Percentiles rank a stretch among this genome's conserved stretches.
Evolutionary conservation across 768 basidiomycete genomes (phyloP).

Genomic region (Leucosporidium yakuticum): DNA sequence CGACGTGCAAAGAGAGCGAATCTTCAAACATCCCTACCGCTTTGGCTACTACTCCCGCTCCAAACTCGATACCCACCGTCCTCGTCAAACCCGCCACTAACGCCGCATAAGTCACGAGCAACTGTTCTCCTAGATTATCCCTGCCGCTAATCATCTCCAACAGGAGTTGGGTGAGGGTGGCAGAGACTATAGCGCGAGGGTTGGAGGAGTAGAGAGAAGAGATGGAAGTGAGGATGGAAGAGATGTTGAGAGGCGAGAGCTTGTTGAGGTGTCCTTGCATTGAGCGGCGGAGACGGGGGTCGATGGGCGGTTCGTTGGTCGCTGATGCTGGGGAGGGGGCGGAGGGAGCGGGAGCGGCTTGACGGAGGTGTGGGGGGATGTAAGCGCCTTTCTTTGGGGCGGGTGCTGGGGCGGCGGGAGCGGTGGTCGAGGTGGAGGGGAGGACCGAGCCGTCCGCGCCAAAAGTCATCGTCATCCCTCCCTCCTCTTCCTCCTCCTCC

Average conservation of each 20-base stretch:
- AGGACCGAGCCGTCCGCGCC: not conserved
- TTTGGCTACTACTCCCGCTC: constrained; percentile 21
- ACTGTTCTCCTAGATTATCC: constrained; percentile 36
- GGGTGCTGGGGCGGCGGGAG: not conserved
- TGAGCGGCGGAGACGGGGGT: constrained; percentile 33
- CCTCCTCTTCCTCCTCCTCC: constrained; percentile 29
- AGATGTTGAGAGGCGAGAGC: constrained; percentile 33
- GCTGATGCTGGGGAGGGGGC: constrained; percentile 8
- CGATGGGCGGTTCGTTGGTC: constrained; percentile 22
- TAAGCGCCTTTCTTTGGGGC: constrained; percentile 49
- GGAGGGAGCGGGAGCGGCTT: constrained; percentile 9
- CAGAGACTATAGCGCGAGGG: constrained; percentile 31
- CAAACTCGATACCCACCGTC: constrained; percentile 29
- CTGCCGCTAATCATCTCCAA: constrained; percentile 33
- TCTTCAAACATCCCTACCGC: constrained; percentile 21
- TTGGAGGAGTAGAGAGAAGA: constrained; percentile 24
- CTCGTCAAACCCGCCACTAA: constrained; percentile 31
- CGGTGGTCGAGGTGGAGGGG: constrained; percentile 5
- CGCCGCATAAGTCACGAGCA: constrained; percentile 31
- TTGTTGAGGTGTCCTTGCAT: constrained; percentile 36
- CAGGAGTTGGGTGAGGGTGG: constrained; percentile 23
- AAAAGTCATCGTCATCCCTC: not conserved
- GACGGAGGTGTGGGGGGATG: constrained; percentile 72
- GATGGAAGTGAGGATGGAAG: constrained; percentile 31
- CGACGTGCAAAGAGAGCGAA: constrained; percentile 14